Base-by-base conservation (phyloP, 2,329 filamentous ascomycete species). In the Pseudogymnoascus sp. region DNA sequence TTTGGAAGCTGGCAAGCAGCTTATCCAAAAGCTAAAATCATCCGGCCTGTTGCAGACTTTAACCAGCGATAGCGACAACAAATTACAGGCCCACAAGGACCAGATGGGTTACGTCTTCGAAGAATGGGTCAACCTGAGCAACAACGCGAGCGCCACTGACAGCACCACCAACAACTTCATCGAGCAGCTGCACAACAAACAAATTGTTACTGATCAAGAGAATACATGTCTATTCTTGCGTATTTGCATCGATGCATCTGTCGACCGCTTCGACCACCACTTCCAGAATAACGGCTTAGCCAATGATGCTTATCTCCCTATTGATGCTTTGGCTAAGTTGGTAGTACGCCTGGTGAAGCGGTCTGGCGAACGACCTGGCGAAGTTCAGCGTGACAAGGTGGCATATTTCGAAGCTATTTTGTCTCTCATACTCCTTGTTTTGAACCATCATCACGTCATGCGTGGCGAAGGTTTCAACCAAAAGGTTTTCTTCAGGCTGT, bases 81-180 rank as follows among this genome's bases (percentile, higher is more conserved):
- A 84, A 59, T 75, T 79, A 14, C 74, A 77, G 39, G 80, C 83
- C 33, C 87, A 87, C 68, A 85, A 87, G 65, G 91, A 96, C 65
- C 91, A 97, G 73, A 85, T 96, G 76, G 91, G 95, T 69, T 97
- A 99, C 72, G 83, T 97, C 19, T 97, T 99, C 70, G 92, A 93
- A 45, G 94, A 99, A 76, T 99, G 94, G 94, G 84, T 93, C 29
- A 86, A 88, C 64, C 82, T 97, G 6, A 88, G 83, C 76, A 89
- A 89, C 74, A 90, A 91, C 69, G 83, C 86, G n/a, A 85, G 87
- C 67, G 85, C 88, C 3, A 86, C 88, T 3, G 88, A 91, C 65
- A 89, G 88, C 70, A 83, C 87, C 0, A 80, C 86, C 61, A 78
- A 83, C 5, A 84, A 90, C 1, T 97, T 97, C 74, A 83, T 97